Conservation (phyloP, 2,329 filamentous ascomycete genomes). For the Paecilomyces formosus region DNA sequence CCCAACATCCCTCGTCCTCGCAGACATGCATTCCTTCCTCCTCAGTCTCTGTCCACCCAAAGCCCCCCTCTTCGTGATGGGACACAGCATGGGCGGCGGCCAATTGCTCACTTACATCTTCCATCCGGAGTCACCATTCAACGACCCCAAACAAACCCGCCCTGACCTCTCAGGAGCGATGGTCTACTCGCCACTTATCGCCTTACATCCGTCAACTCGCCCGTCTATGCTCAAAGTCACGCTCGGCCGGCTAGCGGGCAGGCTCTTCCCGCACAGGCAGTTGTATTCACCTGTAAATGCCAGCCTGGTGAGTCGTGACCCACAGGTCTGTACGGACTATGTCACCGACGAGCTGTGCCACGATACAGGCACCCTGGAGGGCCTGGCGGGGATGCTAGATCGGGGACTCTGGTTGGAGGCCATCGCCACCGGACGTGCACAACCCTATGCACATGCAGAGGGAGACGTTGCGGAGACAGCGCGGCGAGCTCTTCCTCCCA, state of each 20-base stretch:
- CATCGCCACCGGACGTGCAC: background rate
- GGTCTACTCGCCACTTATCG: constrained; percentile 71
- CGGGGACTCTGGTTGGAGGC: constrained; percentile 56
- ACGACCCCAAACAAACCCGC: constrained; percentile 10
- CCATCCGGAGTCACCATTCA: constrained; percentile 20
- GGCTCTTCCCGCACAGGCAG: constrained; percentile 60
- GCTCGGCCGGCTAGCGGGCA: constrained; percentile 60
- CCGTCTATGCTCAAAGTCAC: constrained; percentile 58
- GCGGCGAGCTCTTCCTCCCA: constrained; percentile 43
- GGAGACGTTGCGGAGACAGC: constrained; percentile 3
- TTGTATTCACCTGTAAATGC: constrained; percentile 59
- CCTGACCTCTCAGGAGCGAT: constrained; percentile 53
- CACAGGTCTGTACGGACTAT: constrained; percentile 53
- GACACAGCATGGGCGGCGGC: constrained; percentile 86
- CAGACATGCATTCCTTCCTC: constrained; percentile 73
- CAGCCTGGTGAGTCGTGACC: constrained; percentile 60
- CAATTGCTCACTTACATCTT: constrained; percentile 58
- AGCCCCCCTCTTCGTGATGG: constrained; percentile 66
- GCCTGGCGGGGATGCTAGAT: constrained; percentile 69
- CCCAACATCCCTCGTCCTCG: constrained; percentile 62
- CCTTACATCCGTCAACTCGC: constrained; percentile 57
- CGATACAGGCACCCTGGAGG: constrained; percentile 78
- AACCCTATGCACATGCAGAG: background rate
- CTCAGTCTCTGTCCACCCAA: constrained; percentile 46
- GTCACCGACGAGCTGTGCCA: constrained; percentile 65